Base-by-base conservation (phyloP, 345 rosid genomes). In the Hibiscus tridactylites region DNA sequence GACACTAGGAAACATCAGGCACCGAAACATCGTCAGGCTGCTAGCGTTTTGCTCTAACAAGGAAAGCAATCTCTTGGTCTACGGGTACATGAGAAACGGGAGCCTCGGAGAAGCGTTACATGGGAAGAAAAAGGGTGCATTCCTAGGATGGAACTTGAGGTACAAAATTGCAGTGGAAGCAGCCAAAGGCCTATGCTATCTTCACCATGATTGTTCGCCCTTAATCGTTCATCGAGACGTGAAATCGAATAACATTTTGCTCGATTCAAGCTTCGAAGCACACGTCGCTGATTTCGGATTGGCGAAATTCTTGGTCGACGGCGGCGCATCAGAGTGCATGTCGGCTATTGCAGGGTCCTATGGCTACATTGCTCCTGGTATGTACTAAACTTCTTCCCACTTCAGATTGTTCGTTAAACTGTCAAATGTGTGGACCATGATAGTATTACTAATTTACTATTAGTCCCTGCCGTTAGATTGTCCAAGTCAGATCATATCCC, bases 321-420 rank as follows among this genome's bases (percentile, higher is more conserved):
- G 85, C 0, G 91, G 87, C 5, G 80, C 82, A 6, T 84, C 91
- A 6, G 84, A 87, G 78, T 87, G 91, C 73, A 89, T 89, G 95
- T 89, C 95, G 0, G 91, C 87, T 6, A 83, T 89, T 24, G 91
- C 95, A 0, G 90, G 95, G 2, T 86, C 90, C 70, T 89, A 89
- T 60, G 95, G 95, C 77, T 87, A 89, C 79, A 89, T 89, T 60
- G 90, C 95, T 62, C 95, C 95, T 19, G 90, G 91, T 89, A 81
- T 4, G 79, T 72, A 35, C 33, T 50, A 35, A 49, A 26, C 13
- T 67, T 49, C 2, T 6, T 31, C 42, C 17, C 15, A 19, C 26
- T 12, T 46, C 31, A 9, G 10, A 70, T 42, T 5, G 60, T 71
- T 71, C 29, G 78, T 74, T 74, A 50, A 70, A 68, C 16, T 65